phyloP scores from a whole-genome alignment of 345 rosid genomes.

The Conringia planisiliqua region DNA sequence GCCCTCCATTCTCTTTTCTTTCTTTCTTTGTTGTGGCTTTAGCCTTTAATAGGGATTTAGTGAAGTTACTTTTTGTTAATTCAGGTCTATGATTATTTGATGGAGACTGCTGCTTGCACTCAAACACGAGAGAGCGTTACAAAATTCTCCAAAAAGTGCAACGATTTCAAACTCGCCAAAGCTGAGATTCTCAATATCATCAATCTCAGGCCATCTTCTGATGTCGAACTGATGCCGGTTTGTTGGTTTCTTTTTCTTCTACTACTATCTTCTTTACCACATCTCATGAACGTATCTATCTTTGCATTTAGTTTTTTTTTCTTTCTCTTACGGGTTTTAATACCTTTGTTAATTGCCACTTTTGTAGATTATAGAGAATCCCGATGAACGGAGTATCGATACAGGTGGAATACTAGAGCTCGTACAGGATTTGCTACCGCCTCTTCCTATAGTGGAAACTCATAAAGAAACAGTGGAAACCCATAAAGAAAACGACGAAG shows the following conservation, averaged over 20 bases:
- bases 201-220: conserved; percentile 52
- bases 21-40: no score
- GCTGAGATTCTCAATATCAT: conserved; percentile 77
- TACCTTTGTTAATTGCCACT: neutral
- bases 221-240: conserved; percentile 60
- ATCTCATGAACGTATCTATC: neutral
- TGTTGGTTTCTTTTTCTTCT: neutral
- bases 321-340: neutral
- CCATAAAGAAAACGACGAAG: neutral
- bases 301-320: neutral
- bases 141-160: conserved; percentile 50
- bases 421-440: conserved; percentile 33
- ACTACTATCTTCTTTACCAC: neutral
- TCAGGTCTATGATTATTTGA: conserved; percentile 73
- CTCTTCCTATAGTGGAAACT: conserved; percentile 11
- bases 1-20: neutral
- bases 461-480: neutral
- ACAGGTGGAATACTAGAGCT: conserved; percentile 21
- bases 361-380: conserved; percentile 32
- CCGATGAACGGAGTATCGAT: conserved; percentile 1
- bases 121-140: conserved; percentile 58
- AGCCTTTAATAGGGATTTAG: neutral
- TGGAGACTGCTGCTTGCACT: conserved; percentile 50
- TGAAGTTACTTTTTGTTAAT: neutral
- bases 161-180: conserved; percentile 60